Evolutionary conservation across 768 basidiomycete genomes (phyloP).

Genomic region (Termitomyces sp.): DNA sequence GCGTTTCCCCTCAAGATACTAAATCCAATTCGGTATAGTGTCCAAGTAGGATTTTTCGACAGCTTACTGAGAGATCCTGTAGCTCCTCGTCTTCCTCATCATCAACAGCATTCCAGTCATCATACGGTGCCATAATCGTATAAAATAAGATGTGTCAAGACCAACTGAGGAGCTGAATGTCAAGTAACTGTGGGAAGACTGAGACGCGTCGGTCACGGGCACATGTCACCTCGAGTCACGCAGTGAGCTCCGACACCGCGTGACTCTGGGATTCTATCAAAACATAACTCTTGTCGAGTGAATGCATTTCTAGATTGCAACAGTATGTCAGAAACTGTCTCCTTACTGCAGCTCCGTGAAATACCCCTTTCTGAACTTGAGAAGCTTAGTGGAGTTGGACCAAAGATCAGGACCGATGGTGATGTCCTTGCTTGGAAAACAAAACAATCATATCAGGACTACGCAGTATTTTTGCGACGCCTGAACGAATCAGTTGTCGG

Average conservation of each 20-base stretch:
- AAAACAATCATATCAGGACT: slow-evolving; percentile 69
- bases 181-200: background rate
- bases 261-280: background rate
- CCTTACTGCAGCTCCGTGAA: slow-evolving; percentile 19
- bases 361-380: slow-evolving; percentile 17
- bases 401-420: slow-evolving; percentile 63
- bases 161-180: background rate
- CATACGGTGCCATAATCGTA: slow-evolving; percentile 51
- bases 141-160: background rate
- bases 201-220: slow-evolving; percentile 13
- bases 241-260: background rate
- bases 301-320: background rate
- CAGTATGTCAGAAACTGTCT: slow-evolving; percentile 3
- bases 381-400: slow-evolving; percentile 27
- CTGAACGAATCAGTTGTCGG: slow-evolving; percentile 78
- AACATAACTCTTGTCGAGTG: background rate
- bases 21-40: background rate
- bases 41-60: background rate
- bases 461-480: slow-evolving; percentile 66
- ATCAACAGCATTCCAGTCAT: slow-evolving; percentile 76
- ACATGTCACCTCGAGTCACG: slow-evolving; percentile 6
- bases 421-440: slow-evolving; percentile 70
- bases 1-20: slow-evolving; percentile 68
- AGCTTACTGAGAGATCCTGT: slow-evolving; percentile 57
- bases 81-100: slow-evolving; percentile 83